Evolutionary conservation across 495 filamentous ascomycete species (phyloP), one percentile per base, ranked within the genome.

Genomic region (Penicillium arizonense): DNA sequence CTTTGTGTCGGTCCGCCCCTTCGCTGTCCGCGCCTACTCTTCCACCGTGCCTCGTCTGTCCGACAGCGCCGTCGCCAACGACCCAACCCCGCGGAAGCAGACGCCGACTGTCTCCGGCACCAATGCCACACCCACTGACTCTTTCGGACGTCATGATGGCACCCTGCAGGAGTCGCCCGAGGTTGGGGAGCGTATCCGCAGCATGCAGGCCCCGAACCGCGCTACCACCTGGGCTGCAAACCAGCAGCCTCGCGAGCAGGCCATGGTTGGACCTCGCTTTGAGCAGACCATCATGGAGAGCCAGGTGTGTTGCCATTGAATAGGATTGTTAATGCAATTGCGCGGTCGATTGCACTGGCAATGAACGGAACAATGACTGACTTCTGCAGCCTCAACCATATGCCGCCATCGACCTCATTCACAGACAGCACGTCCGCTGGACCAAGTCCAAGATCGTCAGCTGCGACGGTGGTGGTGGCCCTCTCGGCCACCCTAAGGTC

Each of bases 371-470:
- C 37, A 42, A 11, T 24, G 35, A 59, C 56, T 62, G 41, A 62
- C 50, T 24, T 34, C 37, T 55, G 20, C 72, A 98, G 91, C 94
- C 94, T 14, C 84, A 83, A 69, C 89, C 94, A 6, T 80, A 83
- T 57, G 86, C 94, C 14, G 94, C 94, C 44, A 97, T 97, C 56
- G 89, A 95, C 52, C 82, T 98, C 68, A 95, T 98, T 63, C 94
- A 98, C 78, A 86, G 88, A 73, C 88, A 97, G 71, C 94, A 91
- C 7, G 94, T 98, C 32, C 82, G 86, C 64, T 98, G 93, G 91
- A 88, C 83, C 44, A 87, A 95, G 70, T 81, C 88, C 55, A 77
- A 83, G 44, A 68, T 89, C 33, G 93, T 95, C 40, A 84, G 82
- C 48, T 98, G 94, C 67, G 91, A 97, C 65, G 94, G 94, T 49